Evolutionary conservation across 805 yeast species (phyloP), one percentile per base, ranked within the genome.

Genomic region (Peterozyma xylosa): DNA sequence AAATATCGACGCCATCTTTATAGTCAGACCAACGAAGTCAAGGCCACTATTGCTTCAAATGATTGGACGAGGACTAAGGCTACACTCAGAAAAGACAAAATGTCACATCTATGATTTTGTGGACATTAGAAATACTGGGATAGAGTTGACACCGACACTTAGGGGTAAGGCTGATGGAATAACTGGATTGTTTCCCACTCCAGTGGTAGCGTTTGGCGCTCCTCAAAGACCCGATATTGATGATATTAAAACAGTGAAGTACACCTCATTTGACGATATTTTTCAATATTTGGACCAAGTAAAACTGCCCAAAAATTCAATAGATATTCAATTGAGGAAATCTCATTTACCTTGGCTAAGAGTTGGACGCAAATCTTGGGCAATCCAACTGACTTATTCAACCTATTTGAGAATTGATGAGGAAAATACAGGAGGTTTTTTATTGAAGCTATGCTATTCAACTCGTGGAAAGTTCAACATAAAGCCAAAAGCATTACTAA

Each of bases 61-160:
- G 96, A 73, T 90, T 15, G 98, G 98, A 0, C 69, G 98, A 45
- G 98, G 97, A 0, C 63, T 90, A 35, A 64, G 98, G 33, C 51
- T 76, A 11, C 79, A 78, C 53, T 64, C 70, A 2, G 76, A 72
- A 0, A 90, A 90, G 55, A 59, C 68, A 2, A 65, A 68, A 47
- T 88, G 97, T 54, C 83, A 82, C 53, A 71, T 90, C 5, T 71
- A 87, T 1, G 96, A 89, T 57, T 77, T 88, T 60, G 86, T 80
- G n/a, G 85, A 80, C 10, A 71, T 81, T 0, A 67, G 66, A 11
- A 66, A 64, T n/a, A 64, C 67, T 0, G 83, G 83, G 3, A 65
- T 82, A 3, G 70, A 69, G 11, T 71, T 82, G 1, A 68, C 72
- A 1, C 86, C 88, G 0, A 70, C 76, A 0, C 59, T 83, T 11